phyloP scores from a whole-genome alignment of 139 green algal genomes.

The Picochlorum sp. region DNA sequence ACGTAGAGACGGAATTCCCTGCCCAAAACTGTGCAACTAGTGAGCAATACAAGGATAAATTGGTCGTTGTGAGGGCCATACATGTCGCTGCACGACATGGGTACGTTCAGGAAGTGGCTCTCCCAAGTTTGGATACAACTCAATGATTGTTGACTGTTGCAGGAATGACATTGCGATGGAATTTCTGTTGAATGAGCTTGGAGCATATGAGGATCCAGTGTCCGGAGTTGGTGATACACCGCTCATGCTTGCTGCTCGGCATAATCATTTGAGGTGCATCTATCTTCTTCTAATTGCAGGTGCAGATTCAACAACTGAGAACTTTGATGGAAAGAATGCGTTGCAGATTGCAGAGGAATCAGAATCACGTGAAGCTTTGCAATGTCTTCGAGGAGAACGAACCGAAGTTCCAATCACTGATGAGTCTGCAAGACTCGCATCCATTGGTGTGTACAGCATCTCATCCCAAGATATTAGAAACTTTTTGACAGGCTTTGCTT shows the following conservation, averaged over 20 bases:
- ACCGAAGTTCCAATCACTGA: background rate
- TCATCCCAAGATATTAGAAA: background rate
- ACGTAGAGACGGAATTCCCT: background rate
- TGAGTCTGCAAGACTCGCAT: background rate
- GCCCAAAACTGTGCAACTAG: background rate
- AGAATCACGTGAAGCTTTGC: background rate
- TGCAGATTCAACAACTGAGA: background rate
- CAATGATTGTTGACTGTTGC: too few relatives aligned
- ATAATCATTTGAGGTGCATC: background rate
- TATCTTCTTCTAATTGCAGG: constrained; percentile 1
- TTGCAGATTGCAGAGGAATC: background rate
- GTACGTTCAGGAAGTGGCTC: background rate
- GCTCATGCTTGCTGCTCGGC: background rate
- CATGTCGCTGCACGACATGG: constrained; percentile 1
- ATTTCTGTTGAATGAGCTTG: background rate
- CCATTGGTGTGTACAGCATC: background rate
- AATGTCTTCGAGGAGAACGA: background rate
- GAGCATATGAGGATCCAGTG: background rate
- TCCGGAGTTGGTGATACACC: background rate
- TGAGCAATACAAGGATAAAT: background rate
- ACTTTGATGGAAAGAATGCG: background rate
- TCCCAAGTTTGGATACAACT: too few relatives aligned
- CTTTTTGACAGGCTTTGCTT: background rate
- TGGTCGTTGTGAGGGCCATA: background rate
- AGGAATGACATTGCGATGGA: too few relatives aligned